These are phyloP conservation scores for Globisporangium sylvaticum DNA, from an alignment of 352 stramenopile species.

Conservation along the genomic window DNA sequence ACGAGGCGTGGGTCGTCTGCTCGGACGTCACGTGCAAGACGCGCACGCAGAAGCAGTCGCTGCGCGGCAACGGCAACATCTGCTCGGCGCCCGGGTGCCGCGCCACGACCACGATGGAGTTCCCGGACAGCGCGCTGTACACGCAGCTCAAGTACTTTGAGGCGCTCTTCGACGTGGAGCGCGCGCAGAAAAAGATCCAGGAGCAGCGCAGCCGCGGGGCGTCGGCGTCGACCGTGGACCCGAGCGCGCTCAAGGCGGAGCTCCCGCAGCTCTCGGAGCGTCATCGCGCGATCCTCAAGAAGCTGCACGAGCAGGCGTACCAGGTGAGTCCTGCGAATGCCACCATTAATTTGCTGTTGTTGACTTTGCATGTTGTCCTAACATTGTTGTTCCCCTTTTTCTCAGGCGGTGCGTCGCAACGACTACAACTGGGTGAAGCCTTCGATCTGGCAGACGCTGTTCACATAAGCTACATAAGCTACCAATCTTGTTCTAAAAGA, in stretches of 20 bases:
- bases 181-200: constrained; percentile 77
- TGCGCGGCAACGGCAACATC: constrained; percentile 89
- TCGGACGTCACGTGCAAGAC: constrained; percentile 94
- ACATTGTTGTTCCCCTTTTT: constrained; percentile 1
- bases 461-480: constrained; percentile 44
- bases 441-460: constrained; percentile 86
- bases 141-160: constrained; percentile 98
- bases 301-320: constrained; percentile 75
- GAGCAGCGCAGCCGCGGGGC: constrained; percentile 54
- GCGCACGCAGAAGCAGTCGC: constrained; percentile 94
- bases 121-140: constrained; percentile 89
- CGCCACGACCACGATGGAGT: constrained; percentile 86
- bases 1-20: constrained; percentile 90
- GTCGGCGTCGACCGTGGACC: constrained; percentile 9
- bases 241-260: constrained; percentile 26
- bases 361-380: too few relatives aligned
- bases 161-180: constrained; percentile 93
- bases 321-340: constrained; percentile 48
- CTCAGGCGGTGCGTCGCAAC: constrained; percentile 71
- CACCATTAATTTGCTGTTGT: too few relatives aligned
- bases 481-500: neutral
- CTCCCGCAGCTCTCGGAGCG: constrained; percentile 50
- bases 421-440: constrained; percentile 94
- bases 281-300: constrained; percentile 72
- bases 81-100: constrained; percentile 92